A percentile compares a stretch with the other conserved stretches of the same genome.
phyloP scores from a whole-genome alignment of 768 basidiomycete genomes.

The Mycena vulgaris region DNA sequence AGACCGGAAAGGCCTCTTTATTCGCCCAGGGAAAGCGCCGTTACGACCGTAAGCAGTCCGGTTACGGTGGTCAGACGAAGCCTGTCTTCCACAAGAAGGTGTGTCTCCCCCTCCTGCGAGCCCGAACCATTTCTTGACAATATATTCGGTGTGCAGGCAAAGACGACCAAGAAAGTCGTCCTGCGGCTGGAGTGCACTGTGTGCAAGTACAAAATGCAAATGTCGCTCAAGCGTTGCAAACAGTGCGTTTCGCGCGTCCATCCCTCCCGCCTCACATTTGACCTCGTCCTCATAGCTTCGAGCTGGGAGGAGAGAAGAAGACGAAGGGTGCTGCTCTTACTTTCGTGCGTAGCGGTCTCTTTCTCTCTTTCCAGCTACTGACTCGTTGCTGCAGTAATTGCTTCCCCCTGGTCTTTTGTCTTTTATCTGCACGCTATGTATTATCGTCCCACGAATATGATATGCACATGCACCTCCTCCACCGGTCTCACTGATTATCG shows the following conservation, averaged over 20 bases:
- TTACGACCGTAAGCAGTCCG: constrained; percentile 98
- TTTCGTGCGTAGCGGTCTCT: constrained; percentile 76
- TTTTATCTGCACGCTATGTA: constrained; percentile 14
- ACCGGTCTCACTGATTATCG: neutral
- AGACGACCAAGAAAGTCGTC: constrained; percentile 99
- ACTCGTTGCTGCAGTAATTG: constrained; percentile 11
- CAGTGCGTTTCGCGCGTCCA: constrained; percentile 73
- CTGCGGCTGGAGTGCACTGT: constrained; percentile 97
- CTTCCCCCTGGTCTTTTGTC: neutral
- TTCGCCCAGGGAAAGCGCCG: constrained; percentile 99
- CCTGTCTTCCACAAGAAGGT: constrained; percentile 99
- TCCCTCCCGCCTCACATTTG: neutral
- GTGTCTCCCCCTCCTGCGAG: constrained; percentile 38
- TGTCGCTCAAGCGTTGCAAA: constrained; percentile 98
- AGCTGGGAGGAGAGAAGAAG: constrained; percentile 99
- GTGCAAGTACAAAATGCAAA: constrained; percentile 99
- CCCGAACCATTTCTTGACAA: neutral
- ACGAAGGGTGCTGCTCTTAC: constrained; percentile 96
- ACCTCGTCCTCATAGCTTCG: constrained; percentile 76
- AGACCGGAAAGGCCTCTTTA: constrained; percentile 99
- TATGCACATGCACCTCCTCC: constrained; percentile 20
- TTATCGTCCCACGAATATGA: constrained; percentile 27
- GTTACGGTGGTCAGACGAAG: constrained; percentile 99
- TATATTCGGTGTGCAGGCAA: constrained; percentile 71
- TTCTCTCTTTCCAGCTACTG: neutral